Evolutionary conservation across 306 rosid species (phyloP), one percentile per base, ranked within the genome.

Genomic region (Dicorynia guianensis): DNA sequence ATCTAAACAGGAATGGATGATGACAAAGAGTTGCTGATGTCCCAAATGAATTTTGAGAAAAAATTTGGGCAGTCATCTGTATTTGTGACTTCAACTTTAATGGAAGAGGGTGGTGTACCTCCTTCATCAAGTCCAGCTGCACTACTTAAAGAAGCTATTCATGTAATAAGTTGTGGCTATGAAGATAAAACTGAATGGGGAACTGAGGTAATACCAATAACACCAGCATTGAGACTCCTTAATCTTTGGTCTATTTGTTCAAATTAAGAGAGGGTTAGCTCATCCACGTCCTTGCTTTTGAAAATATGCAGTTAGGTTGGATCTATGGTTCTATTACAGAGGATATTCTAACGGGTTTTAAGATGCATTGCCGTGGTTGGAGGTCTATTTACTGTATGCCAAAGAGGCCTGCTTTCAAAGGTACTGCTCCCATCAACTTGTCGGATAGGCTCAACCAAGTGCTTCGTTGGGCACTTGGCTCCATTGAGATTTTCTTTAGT

Each of bases 321-420:
- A 93, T 91, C 57, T 93, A 93, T 43, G 98, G 98, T 30, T 93
- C 98, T 11, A 89, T 91, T 85, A 91, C 98, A 78, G 98, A 91
- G 80, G 98, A 93, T 83, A 93, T 93, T 72, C 85, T 93, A 43
- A 91, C 98, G 40, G 98, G 97, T 54, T 93, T 93, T 71, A 93
- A 93, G 86, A 93, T 93, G 98, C 98, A 93, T 83, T 93, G 98
- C 85, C 98, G 97, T 50, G 98, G 98, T 67, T 93, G 98, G 98
- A 91, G 97, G 72, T 91, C 98, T 30, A 91, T 93, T 68, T 93
- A 93, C 82, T 93, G 98, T 63, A 88, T 89, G 93, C 97, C 98
- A 58, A 88, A 83, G 80, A 82, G 87, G 70, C 76, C 91, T 9
- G 98, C 98, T 68, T 93, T 93, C 80, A 93, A 91, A 94, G 98